Base-by-base conservation (phyloP, 1,284 basidiomycete species). In the Trichosporon ovoides region DNA sequence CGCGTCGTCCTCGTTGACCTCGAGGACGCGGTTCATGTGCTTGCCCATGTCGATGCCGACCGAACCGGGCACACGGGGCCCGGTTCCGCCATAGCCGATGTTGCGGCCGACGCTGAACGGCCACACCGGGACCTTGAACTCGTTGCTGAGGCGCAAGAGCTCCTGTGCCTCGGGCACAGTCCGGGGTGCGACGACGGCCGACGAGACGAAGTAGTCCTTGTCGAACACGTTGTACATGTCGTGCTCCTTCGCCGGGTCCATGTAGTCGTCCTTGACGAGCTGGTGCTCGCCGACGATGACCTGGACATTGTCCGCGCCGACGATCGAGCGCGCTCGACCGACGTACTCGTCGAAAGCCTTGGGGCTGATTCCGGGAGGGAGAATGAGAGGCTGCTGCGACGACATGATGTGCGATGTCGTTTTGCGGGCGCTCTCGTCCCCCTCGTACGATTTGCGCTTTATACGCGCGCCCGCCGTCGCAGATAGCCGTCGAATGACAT, bases 161-260 rank as follows among this genome's bases (percentile, higher is more conserved):
- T 36, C 52, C 53, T 58, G 57, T 6, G 54, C 43, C 5, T 58
- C 57, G 18, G 40, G 35, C 10, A 58, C 56, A 10, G 24, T 49
- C 18, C 56, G 56, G 3, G 56, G 56, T 1, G 52, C 36, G 7
- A 58, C 56, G 13, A 53, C 52, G 19, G 56, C 56, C 18, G 56
- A 58, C 14, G 56, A 37, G 6, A 58, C 36, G 28, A 58, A 58
- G 56, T 58, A 58, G 46, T 58, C 56, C 56, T 58, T 58, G 56
- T 58, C 56, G 20, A 58, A 38, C 18, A 58, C 56, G 16, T 22
- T 24, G 46, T 58, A 53, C 56, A 58, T 58, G 52, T 58, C 56
- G 52, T 58, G 56, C 43, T 58, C 56, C 52, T 53, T 53, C 12
- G 56, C 56, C 1, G 56, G 56, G 52, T 58, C 56, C 52, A 58